phyloP scores from a whole-genome alignment of 164 flowering plant genomes.

The Stephania japonica region DNA sequence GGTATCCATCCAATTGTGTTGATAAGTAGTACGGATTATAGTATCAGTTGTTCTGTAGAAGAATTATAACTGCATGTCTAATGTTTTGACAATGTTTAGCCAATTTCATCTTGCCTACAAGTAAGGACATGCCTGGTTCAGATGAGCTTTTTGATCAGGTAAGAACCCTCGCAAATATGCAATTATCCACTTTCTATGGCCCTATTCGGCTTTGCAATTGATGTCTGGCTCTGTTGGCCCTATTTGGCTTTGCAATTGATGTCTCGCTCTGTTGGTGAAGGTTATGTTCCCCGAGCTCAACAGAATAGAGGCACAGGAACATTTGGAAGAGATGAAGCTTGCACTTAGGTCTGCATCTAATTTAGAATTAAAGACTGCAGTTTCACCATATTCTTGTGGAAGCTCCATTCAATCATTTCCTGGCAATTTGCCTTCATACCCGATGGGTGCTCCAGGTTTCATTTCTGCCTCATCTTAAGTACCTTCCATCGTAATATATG shows the following conservation, averaged over 20 bases:
- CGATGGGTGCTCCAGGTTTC: constrained; percentile 26
- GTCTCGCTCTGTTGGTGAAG: constrained; percentile 18
- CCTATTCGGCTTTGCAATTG: background rate
- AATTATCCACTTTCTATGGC: background rate
- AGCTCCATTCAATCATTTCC: constrained; percentile 23
- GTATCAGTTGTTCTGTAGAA: background rate
- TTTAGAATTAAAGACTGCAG: constrained; percentile 6
- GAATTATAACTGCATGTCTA: background rate
- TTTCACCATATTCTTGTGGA: constrained; percentile 21
- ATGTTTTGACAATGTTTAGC: constrained; percentile 27
- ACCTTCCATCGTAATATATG: constrained; percentile 1
- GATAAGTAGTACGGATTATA: background rate
- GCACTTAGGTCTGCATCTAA: constrained; percentile 21
- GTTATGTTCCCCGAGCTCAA: constrained; percentile 45
- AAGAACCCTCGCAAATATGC: background rate
- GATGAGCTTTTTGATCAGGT: constrained; percentile 66
- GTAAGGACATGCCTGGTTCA: constrained; percentile 48
- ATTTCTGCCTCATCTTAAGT: background rate
- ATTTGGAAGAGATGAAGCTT: constrained; percentile 54
- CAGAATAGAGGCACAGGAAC: constrained; percentile 34
- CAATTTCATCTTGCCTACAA: constrained; percentile 41
- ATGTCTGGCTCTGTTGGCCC: constrained; percentile 4
- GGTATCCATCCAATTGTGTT: constrained; percentile 24
- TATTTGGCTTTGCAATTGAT: background rate
- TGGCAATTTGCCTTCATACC: constrained; percentile 17